Conservation (phyloP, 257 asterid genomes). For the Rubia yunnanensis region DNA sequence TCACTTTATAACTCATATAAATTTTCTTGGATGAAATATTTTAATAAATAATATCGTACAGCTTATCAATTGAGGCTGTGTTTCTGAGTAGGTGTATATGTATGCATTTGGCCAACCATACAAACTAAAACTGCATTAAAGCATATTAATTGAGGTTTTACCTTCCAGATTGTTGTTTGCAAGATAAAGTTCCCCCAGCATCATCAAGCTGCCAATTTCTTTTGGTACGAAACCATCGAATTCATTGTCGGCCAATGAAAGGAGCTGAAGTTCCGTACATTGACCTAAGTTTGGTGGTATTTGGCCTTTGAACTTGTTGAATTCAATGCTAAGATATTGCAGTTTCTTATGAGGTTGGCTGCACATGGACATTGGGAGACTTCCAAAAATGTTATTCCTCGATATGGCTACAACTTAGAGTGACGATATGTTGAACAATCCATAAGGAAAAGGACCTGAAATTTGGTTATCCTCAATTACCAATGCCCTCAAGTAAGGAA, state of each 20-base stretch:
- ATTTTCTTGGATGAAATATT: no score
- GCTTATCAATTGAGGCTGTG: no score
- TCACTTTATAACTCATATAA: no score
- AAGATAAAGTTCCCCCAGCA: not conserved
- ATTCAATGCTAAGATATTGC: not conserved
- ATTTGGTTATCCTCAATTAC: not conserved
- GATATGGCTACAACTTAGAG: not conserved
- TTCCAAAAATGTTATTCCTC: constrained; percentile 10
- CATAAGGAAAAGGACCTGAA: constrained; percentile 18
- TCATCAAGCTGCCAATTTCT: not conserved
- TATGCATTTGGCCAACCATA: no score
- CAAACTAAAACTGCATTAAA: no score
- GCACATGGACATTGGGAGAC: constrained; percentile 1
- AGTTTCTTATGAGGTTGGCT: not conserved
- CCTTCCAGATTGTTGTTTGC: not conserved
- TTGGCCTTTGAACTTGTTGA: constrained; percentile 6
- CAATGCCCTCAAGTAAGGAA: not conserved
- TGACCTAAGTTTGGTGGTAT: not conserved
- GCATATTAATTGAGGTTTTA: not conserved
- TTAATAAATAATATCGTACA: no score
- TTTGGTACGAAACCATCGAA: not conserved
- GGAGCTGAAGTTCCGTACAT: not conserved
- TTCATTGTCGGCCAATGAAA: not conserved
- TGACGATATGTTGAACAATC: constrained; percentile 20
- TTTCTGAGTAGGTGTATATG: no score